Evolutionary conservation across 2,329 filamentous ascomycete species (phyloP), one percentile per base, ranked within the genome.

Genomic region (Aspergillus viridinutans): DNA sequence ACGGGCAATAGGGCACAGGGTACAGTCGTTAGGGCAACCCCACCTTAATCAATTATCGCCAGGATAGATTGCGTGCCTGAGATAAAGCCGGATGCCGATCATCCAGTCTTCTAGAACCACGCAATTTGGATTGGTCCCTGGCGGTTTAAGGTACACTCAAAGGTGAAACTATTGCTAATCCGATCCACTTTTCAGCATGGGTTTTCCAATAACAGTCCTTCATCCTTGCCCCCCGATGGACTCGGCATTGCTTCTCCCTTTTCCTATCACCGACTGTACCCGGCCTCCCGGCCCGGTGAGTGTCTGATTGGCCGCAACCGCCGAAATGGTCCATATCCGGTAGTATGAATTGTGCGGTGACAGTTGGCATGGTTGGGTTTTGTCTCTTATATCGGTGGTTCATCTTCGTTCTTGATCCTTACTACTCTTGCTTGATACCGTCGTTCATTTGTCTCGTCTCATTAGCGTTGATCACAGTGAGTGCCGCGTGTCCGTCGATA

Each of bases 231-330:
- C 3, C 4, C n/a, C 21, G 14, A 25, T 23, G 10, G 49, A 49
- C 54, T 61, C 58, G 60, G 60, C 51, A 52, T 54, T 23, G 43
- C 43, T 47, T 47, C 10, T 47, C 23, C 43, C 21, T 26, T 47
- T 23, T 7, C 23, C 21, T 26, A 23, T 23, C 12, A 52, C 59
- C 60, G 58, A 60, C 43, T 50, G 51, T 58, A 58, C 56, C 60
- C 60, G 60, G 58, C 49, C 54, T 50, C 25, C 58, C 60, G 58
- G 60, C 51, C 60, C 60, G 58, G 60, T 60, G 38, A 5, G 49
- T 26, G 28, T 60, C 21, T 55, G 32, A 61, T 61, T 61, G 60
- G 60, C 40, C 45, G 38, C 25, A 12, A 10, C 29, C 60, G 58
- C 60, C 60, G 60, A 61, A 56, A 52, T 23, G 50, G 38, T 35